Base-by-base conservation (phyloP, 176 grass and related monocot genomes). In the Bonia amplexicaulis region DNA sequence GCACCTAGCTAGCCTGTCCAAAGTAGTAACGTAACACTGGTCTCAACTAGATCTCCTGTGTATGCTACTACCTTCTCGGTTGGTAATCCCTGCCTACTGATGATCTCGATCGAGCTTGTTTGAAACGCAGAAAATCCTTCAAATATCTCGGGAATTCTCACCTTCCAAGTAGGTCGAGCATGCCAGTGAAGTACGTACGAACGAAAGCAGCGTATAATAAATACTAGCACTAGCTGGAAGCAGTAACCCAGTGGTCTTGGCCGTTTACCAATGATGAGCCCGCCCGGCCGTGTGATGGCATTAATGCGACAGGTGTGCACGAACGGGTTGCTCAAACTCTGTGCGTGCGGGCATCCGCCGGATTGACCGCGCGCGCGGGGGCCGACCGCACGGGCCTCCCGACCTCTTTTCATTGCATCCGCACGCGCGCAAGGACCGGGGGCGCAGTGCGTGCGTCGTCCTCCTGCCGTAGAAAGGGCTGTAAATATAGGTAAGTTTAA, bases 271-370 rank as follows among this genome's bases (percentile, higher is more conserved):
- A 55, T 55, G 20, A 54, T 45, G 75, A 45, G 60, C 40, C 80
- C 48, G n/a, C 7, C 49, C 26, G 7, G 8, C 55, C 65, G 40
- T 14, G 53, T 53, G 82, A 85, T 22, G 25, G 74, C 83, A 26
- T 71, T 54, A 61, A 61, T 23, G 83, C 46, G 82, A 52, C 71
- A 76, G 82, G 59, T 52, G 59, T 15, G 72, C 60, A 66, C 65
- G 83, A 46, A 29, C 51, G 66, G 45, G 19, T n/a, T 23, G 58
- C 10, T 79, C 42, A 14, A 20, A 13, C 59, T 13, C 12, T 19
- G 17, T 17, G n/a, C 54, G 80, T 73, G 69, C 48, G 69, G 69
- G 80, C 80, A 31, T 25, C 20, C 52, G n/a, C n/a, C 79, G 12
- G n/a, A 41, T 41, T 20, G 52, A 59, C 59, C 66, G 17, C 19